Conservation (phyloP, 306 rosid genomes). For the Cicer arietinum region DNA sequence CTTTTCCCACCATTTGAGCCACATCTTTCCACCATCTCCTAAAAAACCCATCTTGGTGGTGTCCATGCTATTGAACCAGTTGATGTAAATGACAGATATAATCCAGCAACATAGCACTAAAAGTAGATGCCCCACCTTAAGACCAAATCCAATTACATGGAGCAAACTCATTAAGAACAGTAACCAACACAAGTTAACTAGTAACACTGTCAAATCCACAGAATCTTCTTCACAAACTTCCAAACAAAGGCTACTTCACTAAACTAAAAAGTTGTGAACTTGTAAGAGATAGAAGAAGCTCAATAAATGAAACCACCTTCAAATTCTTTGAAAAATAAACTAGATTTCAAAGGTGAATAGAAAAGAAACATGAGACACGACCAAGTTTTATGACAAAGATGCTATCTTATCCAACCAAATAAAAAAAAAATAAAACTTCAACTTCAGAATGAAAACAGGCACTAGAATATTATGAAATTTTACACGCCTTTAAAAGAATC, state of each 20-base stretch:
- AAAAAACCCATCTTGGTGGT: slow-evolving; percentile 65
- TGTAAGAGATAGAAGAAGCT: slow-evolving; percentile 37
- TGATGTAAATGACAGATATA: slow-evolving; percentile 70
- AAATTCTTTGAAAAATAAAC: slow-evolving; percentile 49
- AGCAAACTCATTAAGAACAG: slow-evolving; percentile 81
- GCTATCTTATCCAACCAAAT: slow-evolving; percentile 74
- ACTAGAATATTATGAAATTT: slow-evolving; percentile 42
- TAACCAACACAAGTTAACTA: slow-evolving; percentile 60
- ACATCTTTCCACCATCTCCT: slow-evolving; percentile 62
- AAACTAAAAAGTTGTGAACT: slow-evolving; percentile 36
- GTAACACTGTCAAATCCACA: slow-evolving; percentile 66
- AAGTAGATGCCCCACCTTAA: slow-evolving; percentile 83
- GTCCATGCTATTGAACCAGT: slow-evolving; percentile 68
- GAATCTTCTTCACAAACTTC: slow-evolving; percentile 50
- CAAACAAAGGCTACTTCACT: slow-evolving; percentile 28
- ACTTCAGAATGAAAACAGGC: slow-evolving; percentile 51
- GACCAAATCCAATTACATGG: slow-evolving; percentile 81
- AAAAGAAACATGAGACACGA: slow-evolving; percentile 23
- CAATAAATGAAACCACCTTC: slow-evolving; percentile 32
- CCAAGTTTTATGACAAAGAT: slow-evolving; percentile 53
- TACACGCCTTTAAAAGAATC: slow-evolving; percentile 51
- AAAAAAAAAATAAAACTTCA: slow-evolving; percentile 41
- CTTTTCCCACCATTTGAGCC: slow-evolving; percentile 77
- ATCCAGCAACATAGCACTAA: slow-evolving; percentile 78
- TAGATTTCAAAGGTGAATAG: slow-evolving; percentile 17